These are phyloP conservation scores for Neurospora discreta DNA, from an alignment of 495 filamentous ascomycete genomes.

Conservation along the genomic window DNA sequence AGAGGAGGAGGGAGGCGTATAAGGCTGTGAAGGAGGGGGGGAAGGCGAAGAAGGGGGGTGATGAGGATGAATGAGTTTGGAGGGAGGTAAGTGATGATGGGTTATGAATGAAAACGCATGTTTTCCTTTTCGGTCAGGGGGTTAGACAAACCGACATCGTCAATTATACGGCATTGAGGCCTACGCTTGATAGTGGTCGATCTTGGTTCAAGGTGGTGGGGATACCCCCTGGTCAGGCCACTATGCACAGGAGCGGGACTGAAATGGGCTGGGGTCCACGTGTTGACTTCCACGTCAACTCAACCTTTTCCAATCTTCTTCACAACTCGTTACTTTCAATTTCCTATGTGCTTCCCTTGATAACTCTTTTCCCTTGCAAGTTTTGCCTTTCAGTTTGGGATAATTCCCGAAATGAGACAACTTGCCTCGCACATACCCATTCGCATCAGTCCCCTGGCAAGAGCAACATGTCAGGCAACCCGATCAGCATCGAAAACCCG, in stretches of 20 bases:
- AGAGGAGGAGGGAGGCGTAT: constrained; percentile 41
- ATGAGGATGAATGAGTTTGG: constrained; percentile 6
- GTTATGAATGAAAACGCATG: not conserved
- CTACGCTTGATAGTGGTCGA: not conserved
- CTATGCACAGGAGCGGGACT: not conserved
- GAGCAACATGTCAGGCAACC: not conserved
- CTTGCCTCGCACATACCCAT: not conserved
- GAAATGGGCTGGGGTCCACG: not conserved
- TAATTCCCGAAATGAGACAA: not conserved
- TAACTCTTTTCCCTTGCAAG: too few relatives aligned
- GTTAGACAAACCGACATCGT: not conserved
- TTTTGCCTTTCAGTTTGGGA: too few relatives aligned
- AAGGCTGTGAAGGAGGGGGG: constrained; percentile 20
- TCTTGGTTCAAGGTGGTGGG: not conserved
- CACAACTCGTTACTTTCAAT: too few relatives aligned
- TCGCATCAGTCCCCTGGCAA: not conserved
- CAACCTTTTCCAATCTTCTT: not conserved
- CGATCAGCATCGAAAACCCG: not conserved
- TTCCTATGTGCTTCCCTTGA: too few relatives aligned
- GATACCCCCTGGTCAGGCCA: not conserved
- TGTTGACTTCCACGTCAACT: not conserved
- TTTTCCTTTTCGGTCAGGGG: not conserved
- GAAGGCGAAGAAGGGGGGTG: constrained; percentile 16
- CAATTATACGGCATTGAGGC: not conserved
- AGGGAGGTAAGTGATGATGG: not conserved